Evolutionary conservation across 176 grass and related monocot species (phyloP), one percentile per base, ranked within the genome.

Genomic region (Raddia distichophylla): DNA sequence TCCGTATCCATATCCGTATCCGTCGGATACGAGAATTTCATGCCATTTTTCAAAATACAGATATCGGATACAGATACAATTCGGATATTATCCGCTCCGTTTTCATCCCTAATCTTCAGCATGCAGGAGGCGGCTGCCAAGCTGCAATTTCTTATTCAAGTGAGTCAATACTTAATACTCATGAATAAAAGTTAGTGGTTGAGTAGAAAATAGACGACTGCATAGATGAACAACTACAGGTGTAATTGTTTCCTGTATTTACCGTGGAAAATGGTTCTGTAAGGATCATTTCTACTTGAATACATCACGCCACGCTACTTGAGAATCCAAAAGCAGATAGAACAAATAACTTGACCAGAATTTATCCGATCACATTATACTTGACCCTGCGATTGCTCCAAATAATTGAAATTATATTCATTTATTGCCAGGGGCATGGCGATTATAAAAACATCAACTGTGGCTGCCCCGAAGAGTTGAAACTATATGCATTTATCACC

Each of bases 401-500:
- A 49, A 48, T 2, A 62, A 35, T 27, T 67, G 6, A 74, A 55
- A 46, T 27, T 77, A 61, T 77, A 43, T 51, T 62, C 12, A 77
- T 50, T 62, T 77, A 59, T 84, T 59, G 60, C 16, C n/a, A 69
- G 22, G 44, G 33, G 20, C 27, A 69, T 37, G 27, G 18, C 52
- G 32, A 75, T 27, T 27, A 27, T 27, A 27, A 27, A 27, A 27
- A 27, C 27, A 27, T 27, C 27, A 27, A 27, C 3, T 40, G 56
- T 53, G 40, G 2, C 56, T 33, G 49, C 48, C 18, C 8, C 7
- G 77, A 48, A 48, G 3, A 61, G n/a, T 27, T 67, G 6, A 74
- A 54, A 46, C 42, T 84, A 61, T 77, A 42, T 51, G 52, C 12
- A 77, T 50, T 61, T 77, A 59, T 84, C 59, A 68, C 15, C n/a